Evolutionary conservation across 352 stramenopile genomes (phyloP).

Genomic region (Phytophthora foliorum): DNA sequence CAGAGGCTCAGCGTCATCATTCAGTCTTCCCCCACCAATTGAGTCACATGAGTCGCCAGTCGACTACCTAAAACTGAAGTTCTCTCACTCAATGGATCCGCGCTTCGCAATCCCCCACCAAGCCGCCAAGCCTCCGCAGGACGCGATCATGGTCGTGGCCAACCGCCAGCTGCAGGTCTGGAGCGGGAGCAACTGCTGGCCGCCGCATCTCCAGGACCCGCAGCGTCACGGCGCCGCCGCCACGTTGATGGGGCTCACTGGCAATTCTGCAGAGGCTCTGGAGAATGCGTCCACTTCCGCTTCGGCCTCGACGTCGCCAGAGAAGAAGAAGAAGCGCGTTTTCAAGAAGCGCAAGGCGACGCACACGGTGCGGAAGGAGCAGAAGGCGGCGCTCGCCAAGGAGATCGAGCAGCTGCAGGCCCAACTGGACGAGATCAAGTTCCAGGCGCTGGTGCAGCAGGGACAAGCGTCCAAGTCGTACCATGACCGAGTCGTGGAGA

Average conservation of each 20-base stretch:
- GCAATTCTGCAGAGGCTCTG: neutral
- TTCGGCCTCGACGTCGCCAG: constrained; percentile 9
- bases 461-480: constrained; percentile 31
- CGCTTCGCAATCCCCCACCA: neutral
- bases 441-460: constrained; percentile 38
- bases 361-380: constrained; percentile 53
- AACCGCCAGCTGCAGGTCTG: constrained; percentile 37
- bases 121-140: constrained; percentile 7
- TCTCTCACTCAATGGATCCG: constrained; percentile 33
- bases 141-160: constrained; percentile 31
- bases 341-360: constrained; percentile 54
- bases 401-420: constrained; percentile 44
- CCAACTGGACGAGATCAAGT: constrained; percentile 47
- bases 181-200: constrained; percentile 15
- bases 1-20: constrained; percentile 6
- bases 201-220: constrained; percentile 2
- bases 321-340: constrained; percentile 36
- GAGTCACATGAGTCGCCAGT: neutral
- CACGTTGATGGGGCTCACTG: constrained; percentile 16
- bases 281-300: constrained; percentile 17
- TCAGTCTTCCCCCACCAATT: constrained; percentile 9
- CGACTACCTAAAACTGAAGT: constrained; percentile 1
- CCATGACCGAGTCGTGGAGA: constrained; percentile 31
- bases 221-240: constrained; percentile 19
- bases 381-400: constrained; percentile 42